A percentile compares a stretch with the other conserved stretches of the same genome.
These are phyloP conservation scores for Zanthoxylum bungeanum DNA, from an alignment of 345 rosid genomes.

Conservation along the genomic window DNA sequence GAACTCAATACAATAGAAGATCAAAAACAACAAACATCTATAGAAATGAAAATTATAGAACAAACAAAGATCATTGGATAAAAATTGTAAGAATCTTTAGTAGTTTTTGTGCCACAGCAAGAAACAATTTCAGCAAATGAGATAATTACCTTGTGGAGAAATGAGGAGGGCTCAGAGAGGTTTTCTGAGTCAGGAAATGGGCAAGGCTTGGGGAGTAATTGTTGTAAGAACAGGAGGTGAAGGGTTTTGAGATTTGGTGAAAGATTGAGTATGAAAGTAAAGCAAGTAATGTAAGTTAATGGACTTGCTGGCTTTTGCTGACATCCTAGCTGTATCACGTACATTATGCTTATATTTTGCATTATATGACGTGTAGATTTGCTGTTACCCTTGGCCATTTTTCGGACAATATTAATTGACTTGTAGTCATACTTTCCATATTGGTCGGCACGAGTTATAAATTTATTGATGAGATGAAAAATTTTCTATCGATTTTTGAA, in stretches of 20 bases:
- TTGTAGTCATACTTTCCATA: not conserved
- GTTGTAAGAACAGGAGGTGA: not conserved
- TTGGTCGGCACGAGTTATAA: too few species aligned
- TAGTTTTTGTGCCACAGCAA: not conserved
- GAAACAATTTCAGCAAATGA: not conserved
- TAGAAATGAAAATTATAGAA: not conserved
- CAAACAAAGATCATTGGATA: not conserved
- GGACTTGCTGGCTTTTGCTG: not conserved
- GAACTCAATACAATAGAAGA: not conserved
- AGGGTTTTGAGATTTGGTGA: not conserved
- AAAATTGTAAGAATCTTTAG: not conserved
- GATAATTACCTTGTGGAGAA: not conserved
- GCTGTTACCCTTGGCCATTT: not conserved
- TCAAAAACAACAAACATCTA: not conserved
- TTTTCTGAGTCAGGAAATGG: not conserved
- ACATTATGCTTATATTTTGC: not conserved
- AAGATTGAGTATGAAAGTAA: not conserved
- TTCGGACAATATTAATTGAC: not conserved
- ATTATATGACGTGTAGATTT: not conserved
- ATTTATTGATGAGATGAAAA: too few species aligned
- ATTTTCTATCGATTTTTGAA: too few species aligned
- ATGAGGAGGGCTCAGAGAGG: not conserved
- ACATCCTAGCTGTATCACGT: slow-evolving; percentile 4
- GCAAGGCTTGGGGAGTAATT: too few species aligned
- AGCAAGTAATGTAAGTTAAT: not conserved